Evolutionary conservation across 345 rosid genomes (phyloP).

Genomic region (Euphorbia peplus): DNA sequence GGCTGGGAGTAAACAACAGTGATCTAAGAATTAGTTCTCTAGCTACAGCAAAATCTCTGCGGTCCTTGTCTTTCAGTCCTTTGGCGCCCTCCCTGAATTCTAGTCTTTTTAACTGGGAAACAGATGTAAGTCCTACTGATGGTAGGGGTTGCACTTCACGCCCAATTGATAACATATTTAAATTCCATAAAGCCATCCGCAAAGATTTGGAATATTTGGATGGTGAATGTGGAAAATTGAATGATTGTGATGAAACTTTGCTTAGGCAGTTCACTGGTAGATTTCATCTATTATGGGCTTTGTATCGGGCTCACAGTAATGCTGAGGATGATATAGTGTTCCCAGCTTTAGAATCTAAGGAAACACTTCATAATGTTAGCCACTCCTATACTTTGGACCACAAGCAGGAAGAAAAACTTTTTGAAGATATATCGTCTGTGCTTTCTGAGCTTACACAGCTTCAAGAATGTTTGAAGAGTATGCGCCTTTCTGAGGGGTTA

Average conservation of each 20-base stretch:
- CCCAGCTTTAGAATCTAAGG: conserved; percentile 59
- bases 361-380: conserved; percentile 60
- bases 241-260: conserved; percentile 43
- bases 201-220: conserved; percentile 64
- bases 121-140: conserved; percentile 37
- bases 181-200: conserved; percentile 61
- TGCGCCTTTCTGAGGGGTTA: conserved; percentile 14
- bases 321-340: conserved; percentile 68
- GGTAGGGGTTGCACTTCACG: conserved; percentile 33
- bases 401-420: conserved; percentile 56
- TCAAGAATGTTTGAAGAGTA: conserved; percentile 30
- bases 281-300: conserved; percentile 56
- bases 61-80: conserved; percentile 44
- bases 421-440: conserved; percentile 51
- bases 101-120: conserved; percentile 60
- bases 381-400: conserved; percentile 63
- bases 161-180: conserved; percentile 58
- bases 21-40: conserved; percentile 48
- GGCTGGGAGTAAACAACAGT: conserved; percentile 44
- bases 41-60: conserved; percentile 48
- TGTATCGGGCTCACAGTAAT: conserved; percentile 61
- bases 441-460: conserved; percentile 48
- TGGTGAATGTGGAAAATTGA: conserved; percentile 56
- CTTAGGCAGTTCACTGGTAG: conserved; percentile 60
- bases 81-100: conserved; percentile 56